A percentile compares a stretch with the other conserved stretches of the same genome.
These are phyloP conservation scores for Murraya koenigii DNA, from an alignment of 345 rosid genomes.

Conservation along the genomic window DNA sequence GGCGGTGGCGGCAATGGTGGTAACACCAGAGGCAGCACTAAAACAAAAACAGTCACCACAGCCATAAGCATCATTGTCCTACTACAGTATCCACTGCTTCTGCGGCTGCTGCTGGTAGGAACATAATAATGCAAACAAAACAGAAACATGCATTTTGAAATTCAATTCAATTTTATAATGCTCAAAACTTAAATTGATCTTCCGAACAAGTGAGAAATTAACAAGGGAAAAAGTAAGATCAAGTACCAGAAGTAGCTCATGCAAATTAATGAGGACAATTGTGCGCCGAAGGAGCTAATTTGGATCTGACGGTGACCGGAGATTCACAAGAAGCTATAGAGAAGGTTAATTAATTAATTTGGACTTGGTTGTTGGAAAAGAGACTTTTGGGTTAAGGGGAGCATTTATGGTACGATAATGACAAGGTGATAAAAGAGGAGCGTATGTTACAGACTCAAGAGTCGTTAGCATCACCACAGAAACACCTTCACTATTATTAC, in stretches of 20 bases:
- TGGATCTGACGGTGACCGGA: neutral
- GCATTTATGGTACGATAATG: neutral
- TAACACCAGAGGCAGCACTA: neutral
- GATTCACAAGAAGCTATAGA: neutral
- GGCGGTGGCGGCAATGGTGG: slow-evolving; percentile 9
- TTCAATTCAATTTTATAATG: too few relatives aligned
- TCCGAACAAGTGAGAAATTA: neutral
- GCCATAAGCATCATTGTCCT: neutral
- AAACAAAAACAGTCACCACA: neutral
- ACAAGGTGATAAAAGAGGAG: neutral
- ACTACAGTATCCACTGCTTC: neutral
- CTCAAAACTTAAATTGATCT: neutral
- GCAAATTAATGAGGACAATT: neutral
- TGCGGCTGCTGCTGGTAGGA: neutral
- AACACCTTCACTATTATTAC: neutral
- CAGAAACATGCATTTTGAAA: neutral
- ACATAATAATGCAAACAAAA: neutral
- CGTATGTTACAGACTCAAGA: neutral
- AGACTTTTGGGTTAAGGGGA: neutral
- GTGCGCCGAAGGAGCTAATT: neutral
- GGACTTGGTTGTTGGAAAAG: neutral
- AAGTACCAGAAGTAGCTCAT: neutral
- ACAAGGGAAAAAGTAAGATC: neutral
- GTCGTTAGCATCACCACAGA: neutral
- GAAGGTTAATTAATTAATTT: neutral